Base-by-base conservation (phyloP, 768 basidiomycete genomes). In the Hebeloma cylindrosporum region DNA sequence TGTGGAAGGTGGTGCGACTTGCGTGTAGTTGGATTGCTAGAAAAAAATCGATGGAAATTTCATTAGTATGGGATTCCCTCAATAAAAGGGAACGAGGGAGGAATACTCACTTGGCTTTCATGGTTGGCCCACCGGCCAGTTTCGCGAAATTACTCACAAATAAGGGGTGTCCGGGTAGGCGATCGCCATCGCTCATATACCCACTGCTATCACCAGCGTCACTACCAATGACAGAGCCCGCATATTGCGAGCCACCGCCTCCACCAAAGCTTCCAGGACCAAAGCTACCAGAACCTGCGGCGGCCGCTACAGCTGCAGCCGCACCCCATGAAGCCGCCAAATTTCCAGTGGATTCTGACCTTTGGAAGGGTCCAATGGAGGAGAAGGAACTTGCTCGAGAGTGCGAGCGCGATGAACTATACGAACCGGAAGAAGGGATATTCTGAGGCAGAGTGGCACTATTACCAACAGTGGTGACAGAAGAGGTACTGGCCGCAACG, bases 161-260 rank as follows among this genome's bases (percentile, higher is more conserved):
- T 5, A 92, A 66, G 10, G 89, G 90, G 52, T 82, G 78, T 0
- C 88, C 90, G 2, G 84, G 81, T 1, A 69, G 72, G 4, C 88
- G 74, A 52, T 88, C 86, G 7, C 74, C 77, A 46, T 62, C 57
- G 35, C 60, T 58, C 38, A 58, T 28, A 45, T 67, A 62, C 53
- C 57, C 58, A 40, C 53, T 57, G 21, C 54, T 58, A 40, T 63
- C 62, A 1, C 62, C 60, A 11, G 58, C 60, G 2, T 65, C 60
- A 50, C 59, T 62, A 0, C 59, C 57, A 21, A 53, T 49, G 29
- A 53, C 54, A 30, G 48, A 56, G 6, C 26, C 44, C 7, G 48
- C 54, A 23, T 55, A 56, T 18, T 50, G 43, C 36, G 42, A 54
- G 28, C 45, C 51, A 36, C 18, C 52, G 50, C 21, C 60, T 44